A percentile compares a stretch with the other conserved stretches of the same genome.
Conservation (phyloP, 371 early-diverging fungal species). For the Actinomortierella ambigua region DNA sequence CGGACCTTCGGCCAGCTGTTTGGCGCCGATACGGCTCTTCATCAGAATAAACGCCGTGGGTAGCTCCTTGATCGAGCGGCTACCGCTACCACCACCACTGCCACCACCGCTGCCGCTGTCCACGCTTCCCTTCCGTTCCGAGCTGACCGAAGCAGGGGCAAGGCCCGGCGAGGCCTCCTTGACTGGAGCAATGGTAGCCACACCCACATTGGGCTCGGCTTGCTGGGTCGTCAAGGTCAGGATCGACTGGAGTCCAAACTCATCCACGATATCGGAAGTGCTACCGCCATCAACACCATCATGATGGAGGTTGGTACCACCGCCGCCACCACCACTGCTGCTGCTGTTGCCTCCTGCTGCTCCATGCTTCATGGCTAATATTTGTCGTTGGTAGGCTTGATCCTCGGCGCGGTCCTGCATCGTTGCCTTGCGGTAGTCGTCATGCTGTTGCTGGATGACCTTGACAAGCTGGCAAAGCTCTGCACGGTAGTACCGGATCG, state of each 20-base stretch:
- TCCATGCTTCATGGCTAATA: not conserved
- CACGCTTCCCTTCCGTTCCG: too few relatives aligned
- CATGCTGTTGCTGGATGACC: conserved; percentile 13
- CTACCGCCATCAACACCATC: too few relatives aligned
- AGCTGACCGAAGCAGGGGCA: too few relatives aligned
- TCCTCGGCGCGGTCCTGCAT: not conserved
- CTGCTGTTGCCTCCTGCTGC: not conserved
- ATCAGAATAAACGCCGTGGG: conserved; percentile 24
- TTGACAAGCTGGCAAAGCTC: conserved; percentile 29
- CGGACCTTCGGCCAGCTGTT: conserved; percentile 7
- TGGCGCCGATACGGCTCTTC: conserved; percentile 16
- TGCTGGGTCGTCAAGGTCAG: too few relatives aligned
- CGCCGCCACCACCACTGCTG: not conserved
- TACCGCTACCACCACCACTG: too few relatives aligned
- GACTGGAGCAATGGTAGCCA: too few relatives aligned
- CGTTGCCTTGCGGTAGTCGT: conserved; percentile 7
- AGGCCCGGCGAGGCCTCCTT: too few relatives aligned
- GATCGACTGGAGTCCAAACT: too few relatives aligned
- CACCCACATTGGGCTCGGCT: too few relatives aligned
- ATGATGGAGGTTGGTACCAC: too few relatives aligned
- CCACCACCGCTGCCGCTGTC: too few relatives aligned
- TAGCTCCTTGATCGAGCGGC: not conserved
- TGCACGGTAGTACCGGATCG: conserved; percentile 32
- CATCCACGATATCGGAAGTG: too few relatives aligned
- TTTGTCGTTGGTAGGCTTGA: conserved; percentile 2